Base-by-base conservation (phyloP, 2,329 filamentous ascomycete species). In the Arthrobotrys pseudoclavata region DNA sequence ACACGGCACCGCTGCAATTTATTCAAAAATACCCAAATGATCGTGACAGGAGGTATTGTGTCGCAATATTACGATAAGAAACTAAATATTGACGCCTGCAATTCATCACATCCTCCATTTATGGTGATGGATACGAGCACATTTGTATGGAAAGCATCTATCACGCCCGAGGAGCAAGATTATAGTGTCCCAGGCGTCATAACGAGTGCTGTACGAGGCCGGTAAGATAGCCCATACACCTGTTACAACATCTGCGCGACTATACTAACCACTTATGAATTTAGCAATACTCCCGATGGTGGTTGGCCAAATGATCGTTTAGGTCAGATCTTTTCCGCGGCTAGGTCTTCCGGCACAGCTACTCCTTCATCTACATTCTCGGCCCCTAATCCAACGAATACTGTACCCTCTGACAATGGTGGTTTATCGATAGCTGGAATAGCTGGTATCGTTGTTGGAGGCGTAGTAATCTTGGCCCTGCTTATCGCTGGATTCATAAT, bases 91-190 rank as follows among this genome's bases (percentile, higher is more conserved):
- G 53, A 69, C 13, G 53, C 67, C 12, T 69, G 67, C 9, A 69
- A 69, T 40, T 61, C 67, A 3, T 61, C 67, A 6, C 67, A 69
- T 48, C 67, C 67, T 15, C 67, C 67, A 0, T 31, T 69, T 13
- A 18, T 69, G 53, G 67, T 47, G n/a, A 29, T 69, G 42, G 67
- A 69, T 53, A 69, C 67, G 24, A 69, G 40, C 37, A 69, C 53
- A 2, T 69, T 69, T 31, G 53, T 62, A 6, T 69, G 53, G 67
- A 69, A 69, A 42, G 52, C 67, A 15, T 61, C 53, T 45, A 62
- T 69, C 24, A 62, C 18, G 13, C 37, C 67, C 2, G 67, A 52
- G 0, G 53, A 50, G 53, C 40, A 69, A 26, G 55, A 62, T 31
- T 69, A 69, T 29, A 20, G 24, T n/a, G 67, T 69, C 15, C 67